Evolutionary conservation across 129 eudicot genomes (phyloP), one percentile per base, ranked within the genome.

Genomic region (Flaveria ramosissima): DNA sequence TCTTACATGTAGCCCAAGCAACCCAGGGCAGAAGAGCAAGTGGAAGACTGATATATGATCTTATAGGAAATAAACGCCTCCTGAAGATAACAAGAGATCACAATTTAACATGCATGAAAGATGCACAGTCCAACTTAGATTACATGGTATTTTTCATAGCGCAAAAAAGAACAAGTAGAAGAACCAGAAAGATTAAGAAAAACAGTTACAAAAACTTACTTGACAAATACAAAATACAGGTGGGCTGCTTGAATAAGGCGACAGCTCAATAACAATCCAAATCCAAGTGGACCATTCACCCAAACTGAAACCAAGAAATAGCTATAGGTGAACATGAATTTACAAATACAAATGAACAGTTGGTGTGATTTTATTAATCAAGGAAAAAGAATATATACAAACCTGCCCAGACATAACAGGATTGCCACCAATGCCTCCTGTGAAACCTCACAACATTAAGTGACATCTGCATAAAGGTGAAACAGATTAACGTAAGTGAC

Each of bases 321-420:
- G 41, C 61, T 46, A 50, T 50, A 67, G 53, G 62, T 30, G 42
- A 52, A 45, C 11, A 60, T 61, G 64, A 81, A 45, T 83, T 60
- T 12, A 41, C 61, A 52, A 57, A 41, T 57, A 36, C 27, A 77
- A 68, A 71, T 57, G 74, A 78, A 76, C 51, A 39, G 13, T 43
- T 57, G n/a, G 2, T 27, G 26, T 67, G 27, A 75, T 1, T 64
- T 46, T 45, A 36, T 57, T 53, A 42, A 59, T 71, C n/a, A 72
- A 46, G 51, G 27, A 27, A 20, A 74, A 68, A 21, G 39, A 32
- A 48, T 73, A 73, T 21, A 48, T 73, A 73, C 17, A 75, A 47
- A 92, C 98, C 96, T 83, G 89, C 92, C 97, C 98, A 92, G 71
- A 92, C 30, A 82, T 92, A 90, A 84, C 98, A 92, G 50, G 96